These are phyloP conservation scores for Psilocybe cubensis DNA, from an alignment of 768 basidiomycete species.

Conservation along the genomic window DNA sequence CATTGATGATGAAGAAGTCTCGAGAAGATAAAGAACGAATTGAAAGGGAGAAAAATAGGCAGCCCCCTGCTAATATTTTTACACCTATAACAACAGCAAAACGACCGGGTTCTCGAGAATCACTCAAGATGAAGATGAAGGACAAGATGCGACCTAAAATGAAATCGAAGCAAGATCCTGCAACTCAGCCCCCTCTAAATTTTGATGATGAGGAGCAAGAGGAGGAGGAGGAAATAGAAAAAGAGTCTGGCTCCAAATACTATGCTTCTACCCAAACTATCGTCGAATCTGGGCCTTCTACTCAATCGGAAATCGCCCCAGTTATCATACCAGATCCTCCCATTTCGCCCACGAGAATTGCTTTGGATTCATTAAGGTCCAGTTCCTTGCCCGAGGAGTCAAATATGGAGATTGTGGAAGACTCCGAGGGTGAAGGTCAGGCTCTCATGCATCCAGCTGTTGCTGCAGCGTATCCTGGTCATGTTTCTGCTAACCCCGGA, in stretches of 20 bases:
- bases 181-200: slow-evolving; percentile 26
- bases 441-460: not conserved
- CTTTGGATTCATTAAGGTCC: not conserved
- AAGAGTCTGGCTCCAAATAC: no score
- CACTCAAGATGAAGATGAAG: slow-evolving; percentile 33
- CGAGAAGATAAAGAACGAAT: slow-evolving; percentile 14
- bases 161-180: slow-evolving; percentile 31
- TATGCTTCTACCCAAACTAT: no score
- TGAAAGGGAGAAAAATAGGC: slow-evolving; percentile 29
- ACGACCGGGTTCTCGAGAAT: not conserved
- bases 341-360: not conserved
- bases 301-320: not conserved
- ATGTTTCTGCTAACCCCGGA: not conserved
- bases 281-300: not conserved
- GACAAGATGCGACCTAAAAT: slow-evolving; percentile 36
- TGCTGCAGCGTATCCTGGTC: not conserved
- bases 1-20: slow-evolving; percentile 33
- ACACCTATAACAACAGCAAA: not conserved
- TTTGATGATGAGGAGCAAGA: slow-evolving; percentile 35
- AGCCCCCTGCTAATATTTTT: not conserved
- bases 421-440: not conserved
- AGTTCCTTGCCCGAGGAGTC: not conserved
- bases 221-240: slow-evolving; percentile 12
- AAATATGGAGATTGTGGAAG: slow-evolving; percentile 1
- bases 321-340: not conserved